Evolutionary conservation across 768 basidiomycete genomes (phyloP).

Genomic region (Boletus patriciae): DNA sequence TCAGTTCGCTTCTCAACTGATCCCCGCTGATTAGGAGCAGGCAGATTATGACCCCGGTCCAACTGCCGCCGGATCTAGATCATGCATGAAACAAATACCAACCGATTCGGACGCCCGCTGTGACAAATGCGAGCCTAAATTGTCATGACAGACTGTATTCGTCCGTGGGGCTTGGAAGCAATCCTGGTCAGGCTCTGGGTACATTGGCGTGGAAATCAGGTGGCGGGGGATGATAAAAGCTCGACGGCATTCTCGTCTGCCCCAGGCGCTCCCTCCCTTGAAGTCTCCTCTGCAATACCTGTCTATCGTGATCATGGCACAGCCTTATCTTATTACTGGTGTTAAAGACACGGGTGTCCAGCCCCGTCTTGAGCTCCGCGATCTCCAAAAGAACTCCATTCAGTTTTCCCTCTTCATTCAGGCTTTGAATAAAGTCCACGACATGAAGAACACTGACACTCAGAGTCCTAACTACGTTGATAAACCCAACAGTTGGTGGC

Average conservation of each 20-base stretch:
- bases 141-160: not conserved
- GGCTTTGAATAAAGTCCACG: conserved; percentile 6
- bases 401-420: conserved; percentile 23
- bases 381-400: conserved; percentile 10
- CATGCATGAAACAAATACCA: not conserved
- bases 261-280: not conserved
- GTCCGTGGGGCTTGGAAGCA: too few species aligned
- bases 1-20: too few species aligned
- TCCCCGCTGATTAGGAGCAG: not conserved
- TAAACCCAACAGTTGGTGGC: conserved; percentile 24
- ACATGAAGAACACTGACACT: not conserved
- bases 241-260: not conserved
- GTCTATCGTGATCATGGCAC: conserved; percentile 9
- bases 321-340: conserved; percentile 12
- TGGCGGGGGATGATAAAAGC: conserved; percentile 1
- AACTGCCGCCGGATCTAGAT: not conserved
- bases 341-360: conserved; percentile 1
- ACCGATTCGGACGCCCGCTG: too few species aligned
- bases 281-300: not conserved
- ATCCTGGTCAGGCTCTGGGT: not conserved
- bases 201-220: not conserved
- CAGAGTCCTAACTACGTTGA: conserved; percentile 7
- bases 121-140: too few species aligned
- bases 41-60: not conserved
- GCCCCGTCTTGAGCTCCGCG: conserved; percentile 16